Evolutionary conservation across 371 early-diverging fungal genomes (phyloP).

Genomic region (Capniomyces stellatus): DNA sequence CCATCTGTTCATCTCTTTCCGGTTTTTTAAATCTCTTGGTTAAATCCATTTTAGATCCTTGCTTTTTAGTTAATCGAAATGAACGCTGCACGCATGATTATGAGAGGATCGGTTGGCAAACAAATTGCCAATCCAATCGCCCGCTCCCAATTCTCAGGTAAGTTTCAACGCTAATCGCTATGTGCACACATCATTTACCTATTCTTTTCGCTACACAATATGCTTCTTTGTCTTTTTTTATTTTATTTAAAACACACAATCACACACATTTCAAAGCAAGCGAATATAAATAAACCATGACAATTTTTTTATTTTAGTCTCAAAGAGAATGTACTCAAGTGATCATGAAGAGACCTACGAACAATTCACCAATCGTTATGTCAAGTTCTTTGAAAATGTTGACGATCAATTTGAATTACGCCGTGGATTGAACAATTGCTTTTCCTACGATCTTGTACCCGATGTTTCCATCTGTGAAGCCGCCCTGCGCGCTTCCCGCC

Average conservation of each 20-base stretch:
- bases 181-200: no score
- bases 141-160: neutral
- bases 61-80: no score
- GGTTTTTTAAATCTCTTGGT: no score
- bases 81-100: neutral
- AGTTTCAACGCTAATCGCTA: no score
- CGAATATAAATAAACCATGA: no score
- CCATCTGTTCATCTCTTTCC: no score
- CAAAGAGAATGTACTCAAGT: slow-evolving; percentile 33
- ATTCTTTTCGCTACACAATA: no score
- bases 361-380: slow-evolving; percentile 58
- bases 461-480: slow-evolving; percentile 69
- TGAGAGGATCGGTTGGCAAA: neutral
- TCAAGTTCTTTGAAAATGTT: slow-evolving; percentile 72
- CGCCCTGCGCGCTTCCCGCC: slow-evolving; percentile 74
- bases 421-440: slow-evolving; percentile 91
- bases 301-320: no score
- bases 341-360: slow-evolving; percentile 63
- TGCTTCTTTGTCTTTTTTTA: no score
- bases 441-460: slow-evolving; percentile 88
- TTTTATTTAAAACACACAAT: no score
- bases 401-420: slow-evolving; percentile 93
- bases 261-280: no score
- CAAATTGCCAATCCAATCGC: neutral
- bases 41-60: no score